A percentile compares a stretch with the other conserved stretches of the same genome.
Evolutionary conservation across 805 yeast species (phyloP).

Genomic region (Clavispora phyllophila): DNA sequence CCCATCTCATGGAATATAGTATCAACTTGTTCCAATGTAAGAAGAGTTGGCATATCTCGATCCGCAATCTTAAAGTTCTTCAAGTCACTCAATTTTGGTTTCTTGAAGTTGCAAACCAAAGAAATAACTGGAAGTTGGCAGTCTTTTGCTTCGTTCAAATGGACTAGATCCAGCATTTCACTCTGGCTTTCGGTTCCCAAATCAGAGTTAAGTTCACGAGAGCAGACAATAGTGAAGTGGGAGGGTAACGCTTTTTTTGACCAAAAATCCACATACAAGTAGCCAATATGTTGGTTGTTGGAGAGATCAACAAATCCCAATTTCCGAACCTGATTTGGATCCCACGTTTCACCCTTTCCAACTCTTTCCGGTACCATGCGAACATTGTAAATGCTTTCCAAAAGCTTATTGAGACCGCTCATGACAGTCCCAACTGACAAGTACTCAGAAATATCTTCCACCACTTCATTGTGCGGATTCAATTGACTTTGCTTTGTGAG

Average conservation of each 20-base stretch:
- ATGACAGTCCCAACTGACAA: conserved; percentile 84
- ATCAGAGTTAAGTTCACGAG: conserved; percentile 61
- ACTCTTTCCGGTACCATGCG: conserved; percentile 63
- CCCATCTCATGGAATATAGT: conserved; percentile 98
- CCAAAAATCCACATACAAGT: conserved; percentile 83
- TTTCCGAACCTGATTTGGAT: conserved; percentile 68
- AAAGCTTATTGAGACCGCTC: conserved; percentile 72
- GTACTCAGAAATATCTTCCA: conserved; percentile 55
- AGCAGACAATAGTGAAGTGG: conserved; percentile 92
- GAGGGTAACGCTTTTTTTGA: conserved; percentile 81
- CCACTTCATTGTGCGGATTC: conserved; percentile 22
- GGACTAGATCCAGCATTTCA: conserved; percentile 22
- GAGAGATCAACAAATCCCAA: conserved; percentile 64
- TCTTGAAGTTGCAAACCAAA: conserved; percentile 75
- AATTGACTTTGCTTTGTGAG: conserved; percentile 15
- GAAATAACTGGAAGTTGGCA: conserved; percentile 89
- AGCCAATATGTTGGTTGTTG: conserved; percentile 56
- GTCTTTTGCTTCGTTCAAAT: conserved; percentile 40
- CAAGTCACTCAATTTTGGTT: conserved; percentile 16
- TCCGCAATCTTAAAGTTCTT: conserved; percentile 24
- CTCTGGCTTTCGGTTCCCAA: conserved; percentile 25
- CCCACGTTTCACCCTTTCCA: conserved; percentile 80
- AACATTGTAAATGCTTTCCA: conserved; percentile 70
- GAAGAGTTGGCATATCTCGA: conserved; percentile 42
- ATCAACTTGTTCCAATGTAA: conserved; percentile 77